Percentiles rank a stretch among this genome's conserved stretches.
Evolutionary conservation across 257 asterid genomes (phyloP).

Genomic region (Paraleonurus japonicus): DNA sequence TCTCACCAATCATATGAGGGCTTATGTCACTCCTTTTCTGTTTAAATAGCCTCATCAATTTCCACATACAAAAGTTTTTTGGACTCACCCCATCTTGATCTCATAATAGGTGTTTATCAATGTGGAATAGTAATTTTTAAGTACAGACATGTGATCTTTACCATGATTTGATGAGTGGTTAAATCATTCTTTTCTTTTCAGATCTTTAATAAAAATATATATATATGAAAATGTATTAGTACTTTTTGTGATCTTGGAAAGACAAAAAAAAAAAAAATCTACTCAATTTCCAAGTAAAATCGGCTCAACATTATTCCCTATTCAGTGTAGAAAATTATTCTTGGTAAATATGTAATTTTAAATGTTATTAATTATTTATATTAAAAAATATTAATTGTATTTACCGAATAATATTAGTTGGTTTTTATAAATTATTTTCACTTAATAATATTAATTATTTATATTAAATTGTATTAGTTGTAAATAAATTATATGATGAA

Average conservation of each 20-base stretch:
- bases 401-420: not conserved
- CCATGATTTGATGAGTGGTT: not conserved
- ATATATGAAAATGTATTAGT: not conserved
- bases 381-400: not conserved
- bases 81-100: conserved; percentile 13
- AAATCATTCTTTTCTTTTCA: too few species aligned
- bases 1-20: too few species aligned
- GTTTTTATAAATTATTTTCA: too few species aligned
- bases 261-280: not conserved
- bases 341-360: too few species aligned
- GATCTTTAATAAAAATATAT: not conserved
- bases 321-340: not conserved
- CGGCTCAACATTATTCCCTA: conserved; percentile 11
- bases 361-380: too few species aligned
- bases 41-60: conserved; percentile 35
- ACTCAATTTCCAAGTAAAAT: not conserved
- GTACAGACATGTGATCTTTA: not conserved
- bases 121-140: not conserved
- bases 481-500: too few species aligned
- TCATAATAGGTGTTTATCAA: not conserved
- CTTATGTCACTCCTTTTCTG: too few species aligned
- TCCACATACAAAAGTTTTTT: conserved; percentile 23
- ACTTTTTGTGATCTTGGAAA: not conserved
- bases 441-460: too few species aligned
- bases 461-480: too few species aligned